Conservation (phyloP, 257 asterid species). For the Fraxinus pennsylvanica region DNA sequence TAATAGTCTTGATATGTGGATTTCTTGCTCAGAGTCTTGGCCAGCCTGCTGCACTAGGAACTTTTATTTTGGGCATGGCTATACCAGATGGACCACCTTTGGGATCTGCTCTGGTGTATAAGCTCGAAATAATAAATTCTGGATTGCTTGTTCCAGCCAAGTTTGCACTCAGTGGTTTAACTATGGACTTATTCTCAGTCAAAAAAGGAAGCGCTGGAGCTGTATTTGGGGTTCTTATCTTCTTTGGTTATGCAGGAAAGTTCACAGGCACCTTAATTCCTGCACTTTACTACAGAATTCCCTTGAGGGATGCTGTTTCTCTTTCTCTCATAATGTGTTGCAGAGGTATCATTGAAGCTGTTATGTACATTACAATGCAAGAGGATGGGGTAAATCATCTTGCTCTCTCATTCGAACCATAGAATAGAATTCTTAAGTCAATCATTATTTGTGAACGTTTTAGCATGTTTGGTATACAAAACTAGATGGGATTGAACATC, state of each 20-base stretch:
- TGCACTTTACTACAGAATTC: conserved; percentile 35
- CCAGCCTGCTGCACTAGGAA: conserved; percentile 49
- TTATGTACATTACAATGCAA: conserved; percentile 38
- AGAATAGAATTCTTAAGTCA: neutral
- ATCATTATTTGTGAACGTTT: neutral
- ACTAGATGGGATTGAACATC: neutral
- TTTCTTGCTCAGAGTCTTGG: conserved; percentile 46
- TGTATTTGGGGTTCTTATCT: conserved; percentile 25
- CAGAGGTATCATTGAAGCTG: conserved; percentile 57
- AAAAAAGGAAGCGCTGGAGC: conserved; percentile 4
- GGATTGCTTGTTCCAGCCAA: conserved; percentile 59
- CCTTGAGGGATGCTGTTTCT: conserved; percentile 44
- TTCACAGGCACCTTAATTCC: conserved; percentile 46
- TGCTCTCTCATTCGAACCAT: neutral
- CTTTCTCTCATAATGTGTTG: conserved; percentile 62
- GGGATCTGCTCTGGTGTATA: conserved; percentile 40
- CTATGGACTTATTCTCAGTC: conserved; percentile 32
- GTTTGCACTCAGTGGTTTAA: conserved; percentile 49
- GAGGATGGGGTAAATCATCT: conserved; percentile 43
- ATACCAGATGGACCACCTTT: conserved; percentile 57
- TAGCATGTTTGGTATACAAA: neutral
- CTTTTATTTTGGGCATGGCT: conserved; percentile 45
- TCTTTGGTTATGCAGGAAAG: conserved; percentile 41
- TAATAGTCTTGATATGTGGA: conserved; percentile 38
- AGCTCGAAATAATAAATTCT: conserved; percentile 35